Evolutionary conservation across 129 eudicot species (phyloP).

Genomic region (Silybum marianum): DNA sequence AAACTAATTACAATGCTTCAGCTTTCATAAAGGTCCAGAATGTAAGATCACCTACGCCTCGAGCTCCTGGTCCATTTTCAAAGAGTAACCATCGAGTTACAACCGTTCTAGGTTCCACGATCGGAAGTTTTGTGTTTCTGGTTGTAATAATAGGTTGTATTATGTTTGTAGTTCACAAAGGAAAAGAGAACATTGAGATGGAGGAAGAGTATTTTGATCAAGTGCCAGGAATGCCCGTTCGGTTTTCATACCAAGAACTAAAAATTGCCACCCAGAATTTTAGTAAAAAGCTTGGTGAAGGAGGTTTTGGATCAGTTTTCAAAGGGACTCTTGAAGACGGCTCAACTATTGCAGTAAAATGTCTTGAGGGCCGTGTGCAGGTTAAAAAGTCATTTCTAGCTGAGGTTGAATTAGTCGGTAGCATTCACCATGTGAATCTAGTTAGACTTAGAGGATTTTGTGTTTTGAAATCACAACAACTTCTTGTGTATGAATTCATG

Average conservation of each 20-base stretch:
- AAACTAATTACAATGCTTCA: too few relatives aligned
- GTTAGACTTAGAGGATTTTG: conserved; percentile 49
- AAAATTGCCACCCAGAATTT: conserved; percentile 39
- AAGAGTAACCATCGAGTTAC: too few relatives aligned
- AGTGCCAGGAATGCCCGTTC: conserved; percentile 43
- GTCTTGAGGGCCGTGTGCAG: not conserved
- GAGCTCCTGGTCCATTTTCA: too few relatives aligned
- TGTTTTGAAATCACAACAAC: conserved; percentile 33
- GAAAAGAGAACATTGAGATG: too few relatives aligned
- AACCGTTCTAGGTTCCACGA: too few relatives aligned
- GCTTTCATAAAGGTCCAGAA: too few relatives aligned
- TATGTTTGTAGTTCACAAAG: not conserved
- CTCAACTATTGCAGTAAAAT: conserved; percentile 38
- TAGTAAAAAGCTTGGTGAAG: conserved; percentile 47
- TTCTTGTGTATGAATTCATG: conserved; percentile 51
- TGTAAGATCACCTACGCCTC: too few relatives aligned
- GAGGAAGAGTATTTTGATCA: conserved; percentile 23
- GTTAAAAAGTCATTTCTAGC: conserved; percentile 34
- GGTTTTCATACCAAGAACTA: conserved; percentile 40
- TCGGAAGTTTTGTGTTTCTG: not conserved
- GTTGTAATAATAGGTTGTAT: not conserved
- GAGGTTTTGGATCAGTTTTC: conserved; percentile 54
- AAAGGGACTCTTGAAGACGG: conserved; percentile 36
- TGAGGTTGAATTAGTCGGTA: conserved; percentile 52
- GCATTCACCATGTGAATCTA: conserved; percentile 54